Evolutionary conservation across 208 protist species (phyloP).

Genomic region (Plasmodiophora brassicae): DNA sequence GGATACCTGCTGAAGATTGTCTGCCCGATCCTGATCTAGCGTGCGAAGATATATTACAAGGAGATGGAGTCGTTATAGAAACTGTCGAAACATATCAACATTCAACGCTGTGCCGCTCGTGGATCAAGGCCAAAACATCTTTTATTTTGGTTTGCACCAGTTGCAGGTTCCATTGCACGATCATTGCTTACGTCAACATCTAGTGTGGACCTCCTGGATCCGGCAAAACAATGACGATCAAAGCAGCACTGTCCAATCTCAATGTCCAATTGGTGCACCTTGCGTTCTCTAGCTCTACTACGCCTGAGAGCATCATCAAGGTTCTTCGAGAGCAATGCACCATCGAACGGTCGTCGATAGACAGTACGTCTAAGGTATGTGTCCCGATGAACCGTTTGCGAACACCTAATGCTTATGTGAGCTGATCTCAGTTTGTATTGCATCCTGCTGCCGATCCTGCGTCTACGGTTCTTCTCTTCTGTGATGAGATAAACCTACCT

Average conservation of each 20-base stretch:
- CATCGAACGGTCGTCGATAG: constrained; percentile 74
- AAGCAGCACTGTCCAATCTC: constrained; percentile 75
- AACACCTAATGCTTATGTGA: not conserved
- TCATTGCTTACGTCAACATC: constrained; percentile 56
- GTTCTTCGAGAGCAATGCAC: constrained; percentile 94
- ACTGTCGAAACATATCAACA: no score
- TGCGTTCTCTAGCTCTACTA: constrained; percentile 96
- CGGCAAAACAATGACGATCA: constrained; percentile 97
- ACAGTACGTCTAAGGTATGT: not conserved
- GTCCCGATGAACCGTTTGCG: not conserved
- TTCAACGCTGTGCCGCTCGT: not conserved
- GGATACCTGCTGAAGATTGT: no score
- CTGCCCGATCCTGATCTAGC: no score
- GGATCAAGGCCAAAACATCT: not conserved
- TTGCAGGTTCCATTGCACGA: not conserved
- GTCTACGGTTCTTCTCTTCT: constrained; percentile 92
- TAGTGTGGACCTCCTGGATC: constrained; percentile 81
- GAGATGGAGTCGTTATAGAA: no score
- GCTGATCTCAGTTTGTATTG: not conserved
- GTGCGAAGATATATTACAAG: no score
- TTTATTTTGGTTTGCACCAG: constrained; percentile 10
- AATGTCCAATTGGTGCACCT: constrained; percentile 75
- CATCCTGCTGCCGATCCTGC: constrained; percentile 37
- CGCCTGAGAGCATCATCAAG: constrained; percentile 87
- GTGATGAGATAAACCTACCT: constrained; percentile 98